These are phyloP conservation scores for Triticum monococcum DNA, from an alignment of 176 grass and related monocot genomes.

Conservation along the genomic window DNA sequence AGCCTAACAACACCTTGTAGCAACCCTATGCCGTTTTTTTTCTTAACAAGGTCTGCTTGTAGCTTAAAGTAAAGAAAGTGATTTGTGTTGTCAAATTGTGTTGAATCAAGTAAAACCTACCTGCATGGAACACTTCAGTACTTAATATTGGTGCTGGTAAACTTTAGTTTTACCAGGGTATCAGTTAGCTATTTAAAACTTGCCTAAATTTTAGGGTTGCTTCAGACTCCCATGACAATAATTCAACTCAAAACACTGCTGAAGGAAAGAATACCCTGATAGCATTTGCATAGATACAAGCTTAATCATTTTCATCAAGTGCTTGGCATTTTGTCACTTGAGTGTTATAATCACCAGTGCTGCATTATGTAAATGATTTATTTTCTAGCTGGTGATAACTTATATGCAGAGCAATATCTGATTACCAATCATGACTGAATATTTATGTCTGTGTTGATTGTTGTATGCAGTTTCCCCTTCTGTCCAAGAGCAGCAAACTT, in stretches of 20 bases:
- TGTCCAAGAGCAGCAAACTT: constrained; percentile 87
- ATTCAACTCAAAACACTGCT: constrained; percentile 12
- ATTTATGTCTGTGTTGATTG: constrained; percentile 12
- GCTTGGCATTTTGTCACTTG: background rate
- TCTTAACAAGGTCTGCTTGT: background rate
- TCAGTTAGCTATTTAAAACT: background rate
- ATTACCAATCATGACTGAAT: background rate
- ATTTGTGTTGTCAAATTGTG: background rate
- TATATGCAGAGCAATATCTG: background rate
- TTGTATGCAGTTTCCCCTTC: constrained; percentile 80
- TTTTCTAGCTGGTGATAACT: constrained; percentile 15
- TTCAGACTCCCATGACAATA: background rate
- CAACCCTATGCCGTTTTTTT: background rate
- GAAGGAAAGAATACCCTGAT: background rate
- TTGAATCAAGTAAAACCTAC: constrained; percentile 14
- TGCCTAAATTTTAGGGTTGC: background rate
- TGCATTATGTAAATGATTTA: background rate
- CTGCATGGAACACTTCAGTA: background rate
- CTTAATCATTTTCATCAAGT: background rate
- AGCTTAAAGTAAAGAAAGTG: background rate
- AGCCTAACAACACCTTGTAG: background rate
- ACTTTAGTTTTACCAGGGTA: background rate
- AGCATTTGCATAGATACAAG: background rate
- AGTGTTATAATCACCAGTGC: background rate
- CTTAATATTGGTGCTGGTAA: background rate